Evolutionary conservation across 208 protist genomes (phyloP).

Genomic region (Balamuthia mandrillaris): DNA sequence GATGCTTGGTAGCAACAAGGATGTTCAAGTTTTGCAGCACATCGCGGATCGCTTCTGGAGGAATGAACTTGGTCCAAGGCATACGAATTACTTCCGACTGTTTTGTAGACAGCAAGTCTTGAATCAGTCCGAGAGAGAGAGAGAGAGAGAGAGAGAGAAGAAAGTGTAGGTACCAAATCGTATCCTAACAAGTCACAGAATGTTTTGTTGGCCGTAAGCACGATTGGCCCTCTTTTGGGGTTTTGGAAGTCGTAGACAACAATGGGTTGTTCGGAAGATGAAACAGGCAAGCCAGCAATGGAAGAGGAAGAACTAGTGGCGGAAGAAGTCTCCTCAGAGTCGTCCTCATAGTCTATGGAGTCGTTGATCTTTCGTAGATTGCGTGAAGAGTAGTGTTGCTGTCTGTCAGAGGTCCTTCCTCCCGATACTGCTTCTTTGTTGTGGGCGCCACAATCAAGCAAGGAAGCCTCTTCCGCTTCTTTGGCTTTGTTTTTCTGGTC

Average conservation of each 20-base stretch:
- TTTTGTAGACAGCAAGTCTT: not conserved
- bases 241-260: conserved; percentile 37
- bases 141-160: not conserved
- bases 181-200: conserved; percentile 44
- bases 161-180: not conserved
- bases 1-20: not conserved
- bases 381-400: not conserved
- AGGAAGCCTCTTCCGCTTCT: no score
- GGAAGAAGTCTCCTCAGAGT: not conserved
- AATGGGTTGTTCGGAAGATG: conserved; percentile 15
- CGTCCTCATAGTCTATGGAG: not conserved
- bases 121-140: not conserved
- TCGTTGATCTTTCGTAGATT: not conserved
- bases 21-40: conserved; percentile 25
- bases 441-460: no score
- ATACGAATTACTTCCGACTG: conserved; percentile 31
- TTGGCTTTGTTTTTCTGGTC: not conserved
- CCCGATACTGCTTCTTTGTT: no score
- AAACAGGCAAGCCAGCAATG: not conserved
- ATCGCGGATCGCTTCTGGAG: conserved; percentile 14
- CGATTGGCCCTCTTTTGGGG: conserved; percentile 9
- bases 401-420: no score
- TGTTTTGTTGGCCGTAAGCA: conserved; percentile 35
- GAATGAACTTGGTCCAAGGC: conserved; percentile 40
- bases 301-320: no score